A percentile compares a stretch with the other conserved stretches of the same genome.
Conservation (phyloP, 768 basidiomycete genomes). For the Termitomyces bulborhizus region DNA sequence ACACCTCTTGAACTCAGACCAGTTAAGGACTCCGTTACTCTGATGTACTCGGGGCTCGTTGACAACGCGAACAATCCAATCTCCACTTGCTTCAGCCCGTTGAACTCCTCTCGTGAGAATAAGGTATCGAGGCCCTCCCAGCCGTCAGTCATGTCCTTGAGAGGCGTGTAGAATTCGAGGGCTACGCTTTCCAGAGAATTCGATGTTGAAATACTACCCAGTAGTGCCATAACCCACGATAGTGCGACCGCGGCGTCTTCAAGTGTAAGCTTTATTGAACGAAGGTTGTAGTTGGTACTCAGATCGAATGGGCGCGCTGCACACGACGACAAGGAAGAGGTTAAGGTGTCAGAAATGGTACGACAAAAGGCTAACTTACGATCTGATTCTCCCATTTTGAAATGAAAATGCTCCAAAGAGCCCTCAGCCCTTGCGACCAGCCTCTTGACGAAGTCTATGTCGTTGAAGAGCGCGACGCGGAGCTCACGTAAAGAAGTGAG, state of each 20-base stretch:
- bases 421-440: constrained; percentile 27
- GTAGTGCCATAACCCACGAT: constrained; percentile 28
- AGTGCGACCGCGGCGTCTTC: constrained; percentile 32
- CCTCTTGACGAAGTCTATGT: constrained; percentile 27
- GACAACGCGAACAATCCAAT: constrained; percentile 35
- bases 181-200: constrained; percentile 25
- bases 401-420: constrained; percentile 35
- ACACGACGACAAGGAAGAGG: background rate
- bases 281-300: constrained; percentile 26
- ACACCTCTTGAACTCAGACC: constrained; percentile 22
- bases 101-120: constrained; percentile 24
- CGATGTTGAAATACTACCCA: constrained; percentile 21
- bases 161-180: constrained; percentile 36
- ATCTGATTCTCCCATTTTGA: constrained; percentile 36
- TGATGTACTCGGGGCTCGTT: constrained; percentile 24
- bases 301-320: constrained; percentile 32
- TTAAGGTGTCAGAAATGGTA: background rate
- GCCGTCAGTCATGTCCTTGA: constrained; percentile 24
- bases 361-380: constrained; percentile 20
- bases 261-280: constrained; percentile 34
- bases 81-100: constrained; percentile 27
- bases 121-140: constrained; percentile 31
- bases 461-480: constrained; percentile 34
- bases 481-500: constrained; percentile 33
- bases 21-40: constrained; percentile 25